phyloP scores from a whole-genome alignment of 163 green algal genomes.

The Coccomyxa subellipsoidea region DNA sequence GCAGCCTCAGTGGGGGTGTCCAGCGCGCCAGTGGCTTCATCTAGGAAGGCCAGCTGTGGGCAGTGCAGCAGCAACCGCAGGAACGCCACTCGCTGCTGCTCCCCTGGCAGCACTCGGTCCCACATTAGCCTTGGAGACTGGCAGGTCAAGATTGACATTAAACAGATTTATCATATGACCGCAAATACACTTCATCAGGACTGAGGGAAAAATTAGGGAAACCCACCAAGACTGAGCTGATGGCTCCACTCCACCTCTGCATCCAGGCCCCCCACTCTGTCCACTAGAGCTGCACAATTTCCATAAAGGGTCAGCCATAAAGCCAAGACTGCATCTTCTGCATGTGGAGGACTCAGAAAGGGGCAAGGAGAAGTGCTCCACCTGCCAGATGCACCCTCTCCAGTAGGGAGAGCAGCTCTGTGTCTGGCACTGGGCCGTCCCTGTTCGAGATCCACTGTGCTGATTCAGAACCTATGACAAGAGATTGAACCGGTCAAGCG shows the following conservation, averaged over 20 bases:
- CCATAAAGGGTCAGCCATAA: not conserved
- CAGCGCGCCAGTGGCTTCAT: conserved; percentile 80
- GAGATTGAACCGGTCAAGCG: too few relatives aligned
- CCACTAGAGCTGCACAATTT: conserved; percentile 21
- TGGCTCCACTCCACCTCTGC: conserved; percentile 73
- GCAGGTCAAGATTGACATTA: too few relatives aligned
- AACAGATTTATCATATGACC: too few relatives aligned
- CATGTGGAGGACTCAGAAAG: not conserved
- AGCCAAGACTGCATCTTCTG: too few relatives aligned
- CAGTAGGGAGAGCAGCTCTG: conserved; percentile 25
- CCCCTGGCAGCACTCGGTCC: conserved; percentile 46
- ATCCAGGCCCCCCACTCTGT: conserved; percentile 68
- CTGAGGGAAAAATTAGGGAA: too few relatives aligned
- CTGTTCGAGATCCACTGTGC: not conserved
- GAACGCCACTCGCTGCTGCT: conserved; percentile 90
- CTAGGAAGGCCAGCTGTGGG: conserved; percentile 75
- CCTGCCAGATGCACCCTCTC: conserved; percentile 39
- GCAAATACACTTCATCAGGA: too few relatives aligned
- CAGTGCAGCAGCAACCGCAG: conserved; percentile 74
- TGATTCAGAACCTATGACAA: not conserved
- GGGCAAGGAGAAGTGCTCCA: not conserved
- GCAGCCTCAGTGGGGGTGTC: conserved; percentile 61
- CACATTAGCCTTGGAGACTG: too few relatives aligned
- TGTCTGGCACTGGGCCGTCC: conserved; percentile 13
- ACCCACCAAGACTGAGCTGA: conserved; percentile 36